Evolutionary conservation across 192 early-diverging fungal species (phyloP), one percentile per base, ranked within the genome.

Genomic region (Rhizoclosmatium globosum): DNA sequence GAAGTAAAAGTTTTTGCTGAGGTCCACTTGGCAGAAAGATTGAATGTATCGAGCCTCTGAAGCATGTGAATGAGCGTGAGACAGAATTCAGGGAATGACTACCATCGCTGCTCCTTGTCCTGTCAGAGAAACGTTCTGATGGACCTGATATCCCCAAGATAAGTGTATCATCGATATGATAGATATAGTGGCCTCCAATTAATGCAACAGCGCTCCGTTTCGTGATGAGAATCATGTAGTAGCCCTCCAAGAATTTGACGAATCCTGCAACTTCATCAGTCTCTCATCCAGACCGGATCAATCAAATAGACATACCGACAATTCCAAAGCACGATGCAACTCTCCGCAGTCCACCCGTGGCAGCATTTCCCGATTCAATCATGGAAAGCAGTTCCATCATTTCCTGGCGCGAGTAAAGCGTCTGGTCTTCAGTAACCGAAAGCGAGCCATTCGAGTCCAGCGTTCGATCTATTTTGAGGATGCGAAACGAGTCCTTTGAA

Each of bases 1-100:
- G 82, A 96, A 99, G 84, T 99, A 99, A 84, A 98, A 98, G 86
- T 98, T 95, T 77, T 97, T 96, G 59, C 91, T 92, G 78, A 97
- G 82, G 73, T 98, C 95, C 19, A 99, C 94, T 79, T 95, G 95
- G 48, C 93, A 88, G 81, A 97, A 99, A n/a, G 93, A 92, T 46
- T 90, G 84, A 19, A 95, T 86, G 65, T 95, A 96, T 79, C 91
- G 76, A 23, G 68, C 45, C 31, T 79, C 48, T 79, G 48, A n/a
- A 64, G 19, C 9, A 3, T 69, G 6, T 7, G 56, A 47, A 57
- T 45, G 21, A 47, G 15, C 23, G 39, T 48, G 38, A 39, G 46
- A 50, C 31, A 15, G 74, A 62, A 62, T 59, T 2, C 21, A 57
- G 31, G 56, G 41, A 60, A 9, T 17, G 19, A 64, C n/a, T 78